phyloP scores from a whole-genome alignment of 1,139 yeast species.

The Tardiomyces depauwii region DNA sequence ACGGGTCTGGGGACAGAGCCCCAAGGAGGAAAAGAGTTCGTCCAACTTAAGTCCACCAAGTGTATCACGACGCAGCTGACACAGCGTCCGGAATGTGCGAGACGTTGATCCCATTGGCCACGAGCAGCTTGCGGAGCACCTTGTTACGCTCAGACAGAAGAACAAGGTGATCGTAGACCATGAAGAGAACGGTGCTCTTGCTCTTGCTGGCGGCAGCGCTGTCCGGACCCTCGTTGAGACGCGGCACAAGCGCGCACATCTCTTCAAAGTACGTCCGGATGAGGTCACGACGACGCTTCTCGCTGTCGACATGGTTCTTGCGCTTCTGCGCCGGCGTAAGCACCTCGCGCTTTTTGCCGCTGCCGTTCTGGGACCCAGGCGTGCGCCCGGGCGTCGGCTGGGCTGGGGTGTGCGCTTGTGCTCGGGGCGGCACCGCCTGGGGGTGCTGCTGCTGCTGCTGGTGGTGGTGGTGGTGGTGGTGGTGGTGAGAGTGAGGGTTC shows the following conservation, averaged over 20 bases:
- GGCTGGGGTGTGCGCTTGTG: neutral
- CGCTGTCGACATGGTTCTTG: slow-evolving; percentile 60
- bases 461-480: neutral
- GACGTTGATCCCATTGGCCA: slow-evolving; percentile 5
- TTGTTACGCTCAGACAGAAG: slow-evolving; percentile 20
- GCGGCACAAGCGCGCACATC: slow-evolving; percentile 28
- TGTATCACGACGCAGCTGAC: slow-evolving; percentile 1
- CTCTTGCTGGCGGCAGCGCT: slow-evolving; percentile 34
- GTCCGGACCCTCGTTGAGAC: slow-evolving; percentile 13
- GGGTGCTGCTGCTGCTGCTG: neutral
- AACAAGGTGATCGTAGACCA: slow-evolving; percentile 22
- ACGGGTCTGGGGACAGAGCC: too few species aligned
- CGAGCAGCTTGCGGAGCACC: slow-evolving; percentile 8
- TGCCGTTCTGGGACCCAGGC: slow-evolving; percentile 2
- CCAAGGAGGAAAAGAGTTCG: too few species aligned
- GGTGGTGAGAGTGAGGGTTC: too few species aligned
- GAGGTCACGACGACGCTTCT: slow-evolving; percentile 60
- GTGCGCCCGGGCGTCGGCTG: neutral
- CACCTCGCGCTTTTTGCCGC: slow-evolving; percentile 27
- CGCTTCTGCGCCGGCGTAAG: slow-evolving; percentile 59
- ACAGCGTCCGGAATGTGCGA: slow-evolving; percentile 2
- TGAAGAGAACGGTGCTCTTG: slow-evolving; percentile 29
- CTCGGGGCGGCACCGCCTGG: neutral
- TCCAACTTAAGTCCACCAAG: too few species aligned
- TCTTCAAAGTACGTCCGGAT: slow-evolving; percentile 41